Percentiles rank a stretch among this genome's conserved stretches.
Evolutionary conservation across 2,329 filamentous ascomycete species (phyloP).

Genomic region (Ophiobolus disseminans): DNA sequence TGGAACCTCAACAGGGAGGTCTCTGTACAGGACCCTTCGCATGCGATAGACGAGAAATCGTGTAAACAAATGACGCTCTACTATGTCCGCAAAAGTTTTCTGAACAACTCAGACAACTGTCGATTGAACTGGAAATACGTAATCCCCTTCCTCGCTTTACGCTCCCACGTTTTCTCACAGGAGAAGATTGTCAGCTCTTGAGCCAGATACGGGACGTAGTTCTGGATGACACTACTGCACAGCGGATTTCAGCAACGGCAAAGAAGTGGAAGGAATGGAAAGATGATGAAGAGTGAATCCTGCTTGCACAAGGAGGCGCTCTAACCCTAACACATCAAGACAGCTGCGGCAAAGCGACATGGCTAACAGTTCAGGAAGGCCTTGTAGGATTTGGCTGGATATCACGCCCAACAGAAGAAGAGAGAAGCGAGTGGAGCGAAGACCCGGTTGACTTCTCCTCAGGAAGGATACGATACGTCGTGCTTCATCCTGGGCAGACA

Average conservation of each 20-base stretch:
- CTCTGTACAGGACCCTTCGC: not conserved
- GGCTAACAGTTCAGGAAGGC: conserved; percentile 15
- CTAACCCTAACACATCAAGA: conserved; percentile 15
- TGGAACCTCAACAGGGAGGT: not conserved
- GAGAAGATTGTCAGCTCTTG: conserved; percentile 16
- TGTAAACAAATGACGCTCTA: not conserved
- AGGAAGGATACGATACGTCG: conserved; percentile 11
- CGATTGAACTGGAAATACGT: conserved; percentile 3
- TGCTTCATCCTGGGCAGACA: conserved; percentile 15
- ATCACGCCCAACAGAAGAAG: conserved; percentile 8
- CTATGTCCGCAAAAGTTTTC: not conserved
- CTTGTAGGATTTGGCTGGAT: conserved; percentile 18
- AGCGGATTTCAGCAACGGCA: conserved; percentile 10
- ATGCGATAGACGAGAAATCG: not conserved
- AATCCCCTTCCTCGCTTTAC: conserved; percentile 8
- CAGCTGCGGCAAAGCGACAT: conserved; percentile 18
- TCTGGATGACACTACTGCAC: conserved; percentile 4
- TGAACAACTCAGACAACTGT: not conserved
- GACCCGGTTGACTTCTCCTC: conserved; percentile 6
- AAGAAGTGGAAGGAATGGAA: conserved; percentile 15
- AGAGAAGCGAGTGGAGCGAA: conserved; percentile 9
- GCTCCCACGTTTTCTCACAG: conserved; percentile 10
- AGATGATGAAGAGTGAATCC: conserved; percentile 18
- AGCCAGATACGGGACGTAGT: conserved; percentile 1
- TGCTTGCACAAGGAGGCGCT: conserved; percentile 20